Evolutionary conservation across 1,284 basidiomycete species (phyloP).

Genomic region (Moesziomyces parantarcticus): DNA sequence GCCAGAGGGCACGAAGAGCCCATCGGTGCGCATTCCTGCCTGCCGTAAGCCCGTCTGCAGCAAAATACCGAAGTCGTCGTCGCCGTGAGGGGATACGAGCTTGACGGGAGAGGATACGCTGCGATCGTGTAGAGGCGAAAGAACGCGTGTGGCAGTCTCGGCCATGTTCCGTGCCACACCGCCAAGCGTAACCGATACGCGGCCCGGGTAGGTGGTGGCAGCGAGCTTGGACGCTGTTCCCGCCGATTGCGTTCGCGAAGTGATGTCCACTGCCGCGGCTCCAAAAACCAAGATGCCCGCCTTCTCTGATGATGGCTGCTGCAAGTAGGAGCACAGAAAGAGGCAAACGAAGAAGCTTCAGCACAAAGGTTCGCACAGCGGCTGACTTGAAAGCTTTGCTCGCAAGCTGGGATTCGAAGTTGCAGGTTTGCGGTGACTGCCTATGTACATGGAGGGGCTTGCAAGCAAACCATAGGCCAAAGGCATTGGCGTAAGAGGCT

Average conservation of each 20-base stretch:
- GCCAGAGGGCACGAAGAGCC: conserved; percentile 71
- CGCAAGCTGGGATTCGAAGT: not conserved
- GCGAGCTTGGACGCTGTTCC: conserved; percentile 9
- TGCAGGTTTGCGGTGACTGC: not conserved
- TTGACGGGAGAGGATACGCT: conserved; percentile 25
- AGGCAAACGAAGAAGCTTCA: conserved; percentile 10
- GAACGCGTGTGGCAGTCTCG: conserved; percentile 80
- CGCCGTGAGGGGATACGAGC: conserved; percentile 70
- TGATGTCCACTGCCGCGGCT: conserved; percentile 63
- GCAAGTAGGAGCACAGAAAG: not conserved
- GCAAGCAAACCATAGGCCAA: not conserved
- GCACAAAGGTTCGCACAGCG: conserved; percentile 9
- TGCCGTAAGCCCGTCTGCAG: conserved; percentile 73
- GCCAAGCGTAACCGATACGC: conserved; percentile 79
- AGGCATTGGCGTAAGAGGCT: no score
- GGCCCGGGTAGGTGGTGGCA: conserved; percentile 81
- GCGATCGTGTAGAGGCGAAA: conserved; percentile 66
- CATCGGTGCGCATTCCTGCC: conserved; percentile 83
- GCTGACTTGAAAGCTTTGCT: not conserved
- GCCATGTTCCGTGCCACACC: conserved; percentile 95
- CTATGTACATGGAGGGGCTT: conserved; percentile 22
- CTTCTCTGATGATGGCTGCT: not conserved
- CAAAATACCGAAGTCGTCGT: conserved; percentile 69
- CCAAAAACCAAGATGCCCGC: conserved; percentile 55
- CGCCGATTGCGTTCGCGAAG: conserved; percentile 38